phyloP scores from a whole-genome alignment of 768 basidiomycete species.

The Boletus tylopilopsis region DNA sequence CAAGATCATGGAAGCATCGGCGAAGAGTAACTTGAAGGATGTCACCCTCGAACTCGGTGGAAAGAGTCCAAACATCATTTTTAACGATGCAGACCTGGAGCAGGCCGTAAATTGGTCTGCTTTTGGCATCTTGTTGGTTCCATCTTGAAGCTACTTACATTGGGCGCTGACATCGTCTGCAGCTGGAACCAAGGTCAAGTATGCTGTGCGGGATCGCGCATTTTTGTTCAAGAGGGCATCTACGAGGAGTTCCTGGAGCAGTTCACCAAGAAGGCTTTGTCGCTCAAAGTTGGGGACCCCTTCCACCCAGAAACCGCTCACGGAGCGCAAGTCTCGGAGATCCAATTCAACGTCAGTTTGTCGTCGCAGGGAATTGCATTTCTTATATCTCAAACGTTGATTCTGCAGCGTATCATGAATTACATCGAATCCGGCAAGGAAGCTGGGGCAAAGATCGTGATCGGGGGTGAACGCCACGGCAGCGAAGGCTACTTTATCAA shows the following conservation, averaged over 20 bases:
- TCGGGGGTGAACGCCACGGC: conserved; percentile 61
- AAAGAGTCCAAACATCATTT: conserved; percentile 47
- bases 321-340: conserved; percentile 76
- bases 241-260: conserved; percentile 71
- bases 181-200: conserved; percentile 75
- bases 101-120: conserved; percentile 69
- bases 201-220: conserved; percentile 78
- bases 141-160: background rate
- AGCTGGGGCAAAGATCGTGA: conserved; percentile 63
- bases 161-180: conserved; percentile 19
- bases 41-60: conserved; percentile 58
- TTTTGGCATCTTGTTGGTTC: conserved; percentile 67
- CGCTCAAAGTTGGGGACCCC: conserved; percentile 67
- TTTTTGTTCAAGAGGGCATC: conserved; percentile 74
- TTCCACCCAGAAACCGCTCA: conserved; percentile 58
- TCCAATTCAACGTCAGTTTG: conserved; percentile 64
- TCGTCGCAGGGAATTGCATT: background rate
- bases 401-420: conserved; percentile 60
- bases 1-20: conserved; percentile 74
- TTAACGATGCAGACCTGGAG: conserved; percentile 43
- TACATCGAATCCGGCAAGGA: conserved; percentile 76
- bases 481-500: conserved; percentile 64
- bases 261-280: conserved; percentile 52
- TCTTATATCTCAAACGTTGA: background rate
- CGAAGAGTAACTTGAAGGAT: conserved; percentile 79